Evolutionary conservation across 495 filamentous ascomycete genomes (phyloP), one percentile per base, ranked within the genome.

Genomic region (Penicillium desertorum): DNA sequence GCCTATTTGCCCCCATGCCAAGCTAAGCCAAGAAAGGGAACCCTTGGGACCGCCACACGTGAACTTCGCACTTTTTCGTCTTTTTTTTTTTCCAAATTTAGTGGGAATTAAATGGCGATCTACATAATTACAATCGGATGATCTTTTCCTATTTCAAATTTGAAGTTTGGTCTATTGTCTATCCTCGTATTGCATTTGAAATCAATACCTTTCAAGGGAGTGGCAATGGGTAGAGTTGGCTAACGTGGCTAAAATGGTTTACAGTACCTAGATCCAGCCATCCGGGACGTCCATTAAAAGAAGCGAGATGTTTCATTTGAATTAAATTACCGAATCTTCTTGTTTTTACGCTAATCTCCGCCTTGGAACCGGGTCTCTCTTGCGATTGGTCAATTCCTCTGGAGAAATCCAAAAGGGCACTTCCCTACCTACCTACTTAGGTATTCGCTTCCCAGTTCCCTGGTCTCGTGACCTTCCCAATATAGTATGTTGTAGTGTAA

Each of bases 1-100:
- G 49, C 23, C 2, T 27, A n/a, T 48, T 25, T 39, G 27, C 51
- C 51, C 16, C 34, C 23, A 53, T 53, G 36, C 51, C 36, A 53
- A 27, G 37, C 51, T 53, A 53, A 44, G 22, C 51, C 51, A n/a
- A 52, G 50, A 52, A 52, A 52, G 50, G 50, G 27, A 48, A 39
- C n/a, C 36, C 45, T 17, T 12, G 16, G 29, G 43, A 52, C 50
- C 50, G 51, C 51, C 51, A 53, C 51, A 53, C 51, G n/a, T 43
- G 39, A 53, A 27, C 16, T 30, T 52, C 5, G 22, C 16, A 5
- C 22, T 53, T 53, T 30, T 25, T 42, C 7, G 27, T 29, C 12
- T 41, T 10, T 37, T 50, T n/a, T 29, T 7, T 41, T 10, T 37
- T 50, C 36, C 36, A 17, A n/a, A 34, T 48, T 48, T 23, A 22